Conservation (phyloP, 148 eudicot species). For the Spergularia bocconei region DNA sequence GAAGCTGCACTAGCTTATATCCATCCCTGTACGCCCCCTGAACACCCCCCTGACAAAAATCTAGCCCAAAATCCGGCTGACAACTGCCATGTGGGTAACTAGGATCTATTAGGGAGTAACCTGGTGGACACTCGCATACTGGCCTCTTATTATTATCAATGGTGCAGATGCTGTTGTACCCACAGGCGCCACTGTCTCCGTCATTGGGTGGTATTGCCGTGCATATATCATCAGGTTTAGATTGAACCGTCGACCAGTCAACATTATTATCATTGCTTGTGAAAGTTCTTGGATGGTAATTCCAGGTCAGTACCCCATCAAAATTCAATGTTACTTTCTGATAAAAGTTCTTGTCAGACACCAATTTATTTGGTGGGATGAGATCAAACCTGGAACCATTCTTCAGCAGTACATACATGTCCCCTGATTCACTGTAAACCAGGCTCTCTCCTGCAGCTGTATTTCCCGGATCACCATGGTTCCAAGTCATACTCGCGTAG, state of each 20-base stretch:
- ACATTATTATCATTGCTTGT: background rate
- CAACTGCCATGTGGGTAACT: slow-evolving; percentile 43
- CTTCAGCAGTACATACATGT: slow-evolving; percentile 28
- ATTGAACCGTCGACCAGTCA: slow-evolving; percentile 29
- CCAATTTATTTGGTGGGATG: background rate
- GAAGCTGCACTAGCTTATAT: slow-evolving; percentile 8
- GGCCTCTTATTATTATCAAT: slow-evolving; percentile 31
- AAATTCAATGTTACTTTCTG: slow-evolving; percentile 39
- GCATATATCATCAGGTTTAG: slow-evolving; percentile 46
- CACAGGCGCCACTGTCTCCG: slow-evolving; percentile 43
- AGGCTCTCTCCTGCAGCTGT: slow-evolving; percentile 15
- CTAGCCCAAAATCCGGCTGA: slow-evolving; percentile 28
- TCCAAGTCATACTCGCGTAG: slow-evolving; percentile 8
- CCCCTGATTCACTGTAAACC: slow-evolving; percentile 29
- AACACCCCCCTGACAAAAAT: background rate
- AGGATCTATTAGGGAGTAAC: slow-evolving; percentile 39
- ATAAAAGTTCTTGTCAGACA: slow-evolving; percentile 23
- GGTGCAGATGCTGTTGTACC: slow-evolving; percentile 49
- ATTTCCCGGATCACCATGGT: background rate
- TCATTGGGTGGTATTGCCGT: background rate
- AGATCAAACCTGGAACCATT: slow-evolving; percentile 17
- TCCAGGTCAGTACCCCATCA: slow-evolving; percentile 47
- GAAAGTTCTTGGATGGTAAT: slow-evolving; percentile 28
- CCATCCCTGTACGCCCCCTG: background rate
- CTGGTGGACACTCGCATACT: slow-evolving; percentile 38